A percentile compares a stretch with the other conserved stretches of the same genome.
Conservation (phyloP, 345 rosid genomes). For the Streptanthus diversifolius region DNA sequence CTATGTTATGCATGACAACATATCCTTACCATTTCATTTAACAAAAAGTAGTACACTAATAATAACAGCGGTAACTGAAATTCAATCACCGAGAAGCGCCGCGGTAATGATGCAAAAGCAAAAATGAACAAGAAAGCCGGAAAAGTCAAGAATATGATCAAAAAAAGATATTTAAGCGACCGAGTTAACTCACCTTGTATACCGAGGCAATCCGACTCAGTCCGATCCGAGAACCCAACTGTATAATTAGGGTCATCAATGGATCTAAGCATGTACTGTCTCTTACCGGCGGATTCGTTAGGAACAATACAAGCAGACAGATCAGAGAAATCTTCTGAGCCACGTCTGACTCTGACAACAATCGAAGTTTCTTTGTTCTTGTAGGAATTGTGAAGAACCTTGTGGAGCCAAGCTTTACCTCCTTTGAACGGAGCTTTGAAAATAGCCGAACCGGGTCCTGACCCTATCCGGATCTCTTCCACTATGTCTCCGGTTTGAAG, state of each 20-base stretch:
- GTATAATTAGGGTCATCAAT: constrained; percentile 88
- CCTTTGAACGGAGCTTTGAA: constrained; percentile 77
- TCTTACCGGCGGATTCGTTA: constrained; percentile 56
- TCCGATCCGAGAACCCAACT: constrained; percentile 79
- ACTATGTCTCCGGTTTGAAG: constrained; percentile 98
- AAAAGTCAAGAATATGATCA: constrained; percentile 19
- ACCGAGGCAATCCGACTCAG: constrained; percentile 74
- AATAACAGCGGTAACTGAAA: not conserved
- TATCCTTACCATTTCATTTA: not conserved
- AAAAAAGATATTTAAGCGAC: not conserved
- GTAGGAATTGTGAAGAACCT: constrained; percentile 62
- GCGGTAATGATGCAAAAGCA: not conserved
- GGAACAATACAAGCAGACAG: constrained; percentile 95
- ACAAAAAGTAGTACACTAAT: not conserved
- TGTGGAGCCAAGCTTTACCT: constrained; percentile 77
- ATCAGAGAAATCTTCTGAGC: constrained; percentile 58
- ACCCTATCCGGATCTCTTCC: constrained; percentile 74
- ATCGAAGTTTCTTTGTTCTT: constrained; percentile 79
- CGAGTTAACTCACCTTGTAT: constrained; percentile 67
- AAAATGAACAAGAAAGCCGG: not conserved
- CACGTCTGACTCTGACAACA: constrained; percentile 70
- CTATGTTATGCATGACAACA: not conserved
- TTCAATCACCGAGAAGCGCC: constrained; percentile 14
- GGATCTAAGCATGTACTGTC: constrained; percentile 74
- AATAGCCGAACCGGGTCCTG: constrained; percentile 44